phyloP scores from a whole-genome alignment of 768 basidiomycete genomes.

The Leccinum sublutescens region DNA sequence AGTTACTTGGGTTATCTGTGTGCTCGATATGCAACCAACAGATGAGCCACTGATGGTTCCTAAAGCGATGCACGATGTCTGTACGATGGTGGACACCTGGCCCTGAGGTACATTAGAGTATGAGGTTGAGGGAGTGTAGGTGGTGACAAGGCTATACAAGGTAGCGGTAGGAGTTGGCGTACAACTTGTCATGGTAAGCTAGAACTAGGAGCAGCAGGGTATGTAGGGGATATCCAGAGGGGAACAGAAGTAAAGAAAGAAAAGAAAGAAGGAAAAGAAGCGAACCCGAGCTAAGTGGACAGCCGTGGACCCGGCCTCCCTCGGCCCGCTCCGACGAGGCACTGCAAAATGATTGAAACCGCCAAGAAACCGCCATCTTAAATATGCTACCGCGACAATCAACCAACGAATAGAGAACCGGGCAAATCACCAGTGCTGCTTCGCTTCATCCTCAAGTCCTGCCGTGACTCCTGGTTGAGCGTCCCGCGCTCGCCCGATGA shows the following conservation, averaged over 20 bases:
- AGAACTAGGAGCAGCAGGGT: background rate
- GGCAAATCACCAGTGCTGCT: constrained; percentile 26
- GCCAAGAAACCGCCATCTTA: no score
- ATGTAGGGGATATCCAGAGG: background rate
- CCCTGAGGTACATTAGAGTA: constrained; percentile 35
- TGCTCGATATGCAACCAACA: constrained; percentile 30
- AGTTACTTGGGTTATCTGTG: constrained; percentile 28
- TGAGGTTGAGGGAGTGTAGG: constrained; percentile 36
- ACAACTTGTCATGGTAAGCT: constrained; percentile 35
- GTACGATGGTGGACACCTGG: constrained; percentile 33
- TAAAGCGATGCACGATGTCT: constrained; percentile 34
- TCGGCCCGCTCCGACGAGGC: background rate
- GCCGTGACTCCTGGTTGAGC: constrained; percentile 1
- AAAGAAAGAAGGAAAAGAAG: background rate
- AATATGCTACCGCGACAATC: background rate
- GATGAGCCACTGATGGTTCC: constrained; percentile 22
- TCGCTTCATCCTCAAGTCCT: constrained; percentile 10
- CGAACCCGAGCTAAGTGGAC: background rate
- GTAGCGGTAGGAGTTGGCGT: constrained; percentile 44
- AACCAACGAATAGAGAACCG: background rate
- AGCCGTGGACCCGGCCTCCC: background rate
- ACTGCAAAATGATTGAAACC: background rate
- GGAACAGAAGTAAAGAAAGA: background rate
- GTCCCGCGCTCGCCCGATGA: constrained; percentile 21
- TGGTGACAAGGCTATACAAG: constrained; percentile 37